Evolutionary conservation across 2,329 filamentous ascomycete species (phyloP), one percentile per base, ranked within the genome.

Genomic region (Fusarium napiforme): DNA sequence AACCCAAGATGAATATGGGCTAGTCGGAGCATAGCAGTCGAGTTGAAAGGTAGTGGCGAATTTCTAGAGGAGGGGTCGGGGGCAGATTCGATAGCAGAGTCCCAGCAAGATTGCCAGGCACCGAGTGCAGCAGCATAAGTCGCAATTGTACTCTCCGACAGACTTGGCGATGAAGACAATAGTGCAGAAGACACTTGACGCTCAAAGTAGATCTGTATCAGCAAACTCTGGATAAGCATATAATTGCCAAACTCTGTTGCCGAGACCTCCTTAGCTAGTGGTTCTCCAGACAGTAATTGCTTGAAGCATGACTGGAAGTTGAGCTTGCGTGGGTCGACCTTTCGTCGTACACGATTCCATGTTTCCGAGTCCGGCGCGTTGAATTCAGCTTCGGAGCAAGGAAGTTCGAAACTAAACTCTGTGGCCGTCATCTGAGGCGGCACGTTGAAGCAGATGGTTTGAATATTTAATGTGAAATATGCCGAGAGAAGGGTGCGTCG

Each of bases 211-310:
- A 72, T 64, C 28, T 72, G 63, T 14, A 60, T 43, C 30, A 67
- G 46, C 7, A 72, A 58, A 16, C 58, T 65, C 15, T 72, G 69
- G 5, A 72, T 71, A 1, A 72, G 64, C n/a, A 59, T 30, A 23
- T 72, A 72, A 47, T 72, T 72, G 4, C 67, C 69, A 45, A 71
- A 68, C 10, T 64, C 57, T 12, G 69, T 67, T 21, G 65, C 47
- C 2, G 67, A 49, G 9, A 47, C 67, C 12, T 71, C 55, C 6
- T 58, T 45, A 14, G 67, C 39, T 2, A 60, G 46, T 9, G 46
- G 46, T 4, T 60, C n/a, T 10, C 47, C 58, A 1, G 58, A 55
- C 1, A 60, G 19, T 9, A 60, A 23, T 39, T 60, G 46, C 18
- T 34, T 40, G 7, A 60, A 55, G 11, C 46, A 55, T n/a, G 28